Percentiles rank a stretch among this genome's conserved stretches.
Conservation (phyloP, 441 rosid species). For the Brassica hybrid region DNA sequence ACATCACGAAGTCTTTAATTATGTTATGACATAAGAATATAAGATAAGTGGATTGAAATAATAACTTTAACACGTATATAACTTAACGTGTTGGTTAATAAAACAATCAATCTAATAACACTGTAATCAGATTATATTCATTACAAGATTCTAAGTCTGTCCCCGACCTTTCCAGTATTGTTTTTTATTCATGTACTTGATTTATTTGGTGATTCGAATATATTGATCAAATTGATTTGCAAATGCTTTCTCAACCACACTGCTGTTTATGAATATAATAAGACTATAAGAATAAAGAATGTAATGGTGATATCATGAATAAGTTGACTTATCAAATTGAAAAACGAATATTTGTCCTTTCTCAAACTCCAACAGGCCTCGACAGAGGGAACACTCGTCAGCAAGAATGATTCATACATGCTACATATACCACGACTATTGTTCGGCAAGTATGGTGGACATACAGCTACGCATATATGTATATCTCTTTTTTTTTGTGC, state of each 20-base stretch:
- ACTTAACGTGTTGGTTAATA: not conserved
- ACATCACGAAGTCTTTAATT: not conserved
- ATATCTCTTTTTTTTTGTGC: too few relatives aligned
- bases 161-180: not conserved
- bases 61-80: too few relatives aligned
- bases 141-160: too few relatives aligned
- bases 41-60: too few relatives aligned
- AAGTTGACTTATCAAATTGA: too few relatives aligned
- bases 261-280: not conserved
- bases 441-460: too few relatives aligned
- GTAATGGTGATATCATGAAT: too few relatives aligned
- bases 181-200: not conserved
- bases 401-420: not conserved
- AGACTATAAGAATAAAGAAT: not conserved
- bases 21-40: too few relatives aligned
- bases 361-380: too few relatives aligned
- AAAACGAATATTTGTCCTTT: too few relatives aligned
- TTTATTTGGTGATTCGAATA: not conserved
- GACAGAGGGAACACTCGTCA: too few relatives aligned
- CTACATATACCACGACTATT: not conserved
- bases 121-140: not conserved
- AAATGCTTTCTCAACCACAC: conserved; percentile 5
- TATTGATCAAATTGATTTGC: not conserved
- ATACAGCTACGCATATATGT: not conserved
- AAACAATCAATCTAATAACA: not conserved